Evolutionary conservation across 164 flowering plant genomes (phyloP).

Genomic region (Annona squamosa): DNA sequence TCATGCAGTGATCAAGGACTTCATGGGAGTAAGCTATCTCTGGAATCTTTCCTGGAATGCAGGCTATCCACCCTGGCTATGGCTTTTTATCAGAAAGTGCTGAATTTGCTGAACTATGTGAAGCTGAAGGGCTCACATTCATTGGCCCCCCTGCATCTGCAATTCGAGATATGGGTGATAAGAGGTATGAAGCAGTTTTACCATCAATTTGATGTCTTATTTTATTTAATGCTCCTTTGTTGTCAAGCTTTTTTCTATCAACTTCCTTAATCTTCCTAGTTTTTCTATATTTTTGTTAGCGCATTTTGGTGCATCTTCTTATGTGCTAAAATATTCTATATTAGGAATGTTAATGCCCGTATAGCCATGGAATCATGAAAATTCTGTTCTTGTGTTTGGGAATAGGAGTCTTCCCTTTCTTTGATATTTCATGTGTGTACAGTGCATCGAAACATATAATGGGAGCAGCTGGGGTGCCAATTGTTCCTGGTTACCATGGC

Average conservation of each 20-base stretch:
- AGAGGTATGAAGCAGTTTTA: constrained; percentile 45
- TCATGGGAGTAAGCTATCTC: neutral
- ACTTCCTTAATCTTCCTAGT: neutral
- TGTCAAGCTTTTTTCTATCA: neutral
- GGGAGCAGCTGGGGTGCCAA: constrained; percentile 98
- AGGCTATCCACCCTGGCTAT: constrained; percentile 99
- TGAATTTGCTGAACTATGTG: constrained; percentile 88
- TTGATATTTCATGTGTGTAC: constrained; percentile 9
- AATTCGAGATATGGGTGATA: constrained; percentile 95
- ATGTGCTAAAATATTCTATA: neutral
- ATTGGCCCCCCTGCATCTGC: constrained; percentile 98
- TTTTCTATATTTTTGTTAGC: neutral
- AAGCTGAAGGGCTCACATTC: constrained; percentile 70
- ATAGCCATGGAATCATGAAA: too few relatives aligned
- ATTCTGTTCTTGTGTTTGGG: neutral
- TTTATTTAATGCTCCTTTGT: neutral
- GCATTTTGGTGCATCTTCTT: neutral
- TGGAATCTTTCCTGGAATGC: constrained; percentile 16
- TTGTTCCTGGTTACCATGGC: constrained; percentile 99
- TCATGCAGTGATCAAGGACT: neutral
- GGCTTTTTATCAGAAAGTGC: constrained; percentile 93
- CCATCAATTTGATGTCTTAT: neutral
- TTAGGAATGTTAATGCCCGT: neutral
- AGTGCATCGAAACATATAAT: constrained; percentile 99
- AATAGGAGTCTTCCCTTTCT: neutral